Evolutionary conservation across 2,329 filamentous ascomycete genomes (phyloP).

Genomic region (Fusarium metavorans): DNA sequence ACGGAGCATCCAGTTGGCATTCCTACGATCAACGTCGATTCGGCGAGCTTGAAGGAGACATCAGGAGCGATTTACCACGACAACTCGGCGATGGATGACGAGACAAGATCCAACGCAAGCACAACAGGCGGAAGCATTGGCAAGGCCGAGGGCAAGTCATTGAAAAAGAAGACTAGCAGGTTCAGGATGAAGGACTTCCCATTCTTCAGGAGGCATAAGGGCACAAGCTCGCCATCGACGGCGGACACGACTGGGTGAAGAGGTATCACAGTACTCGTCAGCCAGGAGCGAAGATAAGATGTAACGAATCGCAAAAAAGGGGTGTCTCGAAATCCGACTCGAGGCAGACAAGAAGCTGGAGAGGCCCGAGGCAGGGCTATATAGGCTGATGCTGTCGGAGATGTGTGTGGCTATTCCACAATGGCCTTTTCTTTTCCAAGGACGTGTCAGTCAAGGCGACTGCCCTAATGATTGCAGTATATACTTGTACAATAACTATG

Average conservation of each 20-base stretch:
- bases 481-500: conserved; percentile 44
- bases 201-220: conserved; percentile 67
- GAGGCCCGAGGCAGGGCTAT: neutral
- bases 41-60: conserved; percentile 50
- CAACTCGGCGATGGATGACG: conserved; percentile 44
- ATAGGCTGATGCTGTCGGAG: conserved; percentile 8
- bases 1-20: conserved; percentile 62
- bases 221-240: conserved; percentile 49
- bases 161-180: conserved; percentile 73
- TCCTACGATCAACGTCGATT: conserved; percentile 54
- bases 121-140: conserved; percentile 57
- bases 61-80: conserved; percentile 43
- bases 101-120: conserved; percentile 46
- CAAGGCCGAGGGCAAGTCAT: conserved; percentile 60
- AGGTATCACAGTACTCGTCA: conserved; percentile 29
- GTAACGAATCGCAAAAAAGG: conserved; percentile 3
- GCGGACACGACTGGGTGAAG: conserved; percentile 50
- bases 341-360: neutral
- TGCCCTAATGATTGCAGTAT: conserved; percentile 37
- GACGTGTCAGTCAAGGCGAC: conserved; percentile 13
- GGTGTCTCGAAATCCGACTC: neutral
- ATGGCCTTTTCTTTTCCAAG: conserved; percentile 21
- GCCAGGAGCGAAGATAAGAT: conserved; percentile 15
- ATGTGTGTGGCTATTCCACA: conserved; percentile 13
- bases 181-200: conserved; percentile 73